Conservation (phyloP, 2,329 filamentous ascomycete genomes). For the Trichoderma koningii region DNA sequence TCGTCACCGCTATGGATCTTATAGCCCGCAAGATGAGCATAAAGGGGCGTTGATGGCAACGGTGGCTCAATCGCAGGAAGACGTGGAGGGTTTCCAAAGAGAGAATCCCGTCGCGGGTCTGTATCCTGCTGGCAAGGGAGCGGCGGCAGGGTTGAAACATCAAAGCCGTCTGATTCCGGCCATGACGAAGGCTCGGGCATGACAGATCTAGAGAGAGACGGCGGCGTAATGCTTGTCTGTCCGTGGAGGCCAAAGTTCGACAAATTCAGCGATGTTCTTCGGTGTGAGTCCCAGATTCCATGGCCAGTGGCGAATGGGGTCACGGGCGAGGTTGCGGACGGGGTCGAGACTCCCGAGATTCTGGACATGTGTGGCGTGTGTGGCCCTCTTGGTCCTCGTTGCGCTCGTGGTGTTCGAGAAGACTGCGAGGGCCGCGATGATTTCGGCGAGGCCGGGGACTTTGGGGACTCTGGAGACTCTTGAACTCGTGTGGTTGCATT, state of each 20-base stretch:
- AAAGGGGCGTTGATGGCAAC: constrained; percentile 38
- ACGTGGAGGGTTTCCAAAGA: constrained; percentile 56
- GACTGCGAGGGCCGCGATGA: neutral
- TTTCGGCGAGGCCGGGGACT: neutral
- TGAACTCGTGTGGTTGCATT: constrained; percentile 59
- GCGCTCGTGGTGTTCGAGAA: neutral
- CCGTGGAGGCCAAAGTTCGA: constrained; percentile 35
- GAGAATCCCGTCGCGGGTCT: constrained; percentile 46
- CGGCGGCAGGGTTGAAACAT: constrained; percentile 43
- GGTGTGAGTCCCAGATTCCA: constrained; percentile 31
- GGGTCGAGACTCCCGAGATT: neutral
- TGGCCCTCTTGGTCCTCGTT: neutral
- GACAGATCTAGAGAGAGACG: constrained; percentile 33
- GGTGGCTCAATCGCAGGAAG: constrained; percentile 56
- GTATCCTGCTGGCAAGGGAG: constrained; percentile 48
- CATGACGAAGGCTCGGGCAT: constrained; percentile 38
- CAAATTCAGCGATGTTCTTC: constrained; percentile 30
- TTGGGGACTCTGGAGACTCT: neutral
- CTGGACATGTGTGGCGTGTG: neutral
- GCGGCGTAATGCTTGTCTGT: constrained; percentile 36
- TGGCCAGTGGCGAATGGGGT: constrained; percentile 46
- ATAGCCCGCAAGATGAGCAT: constrained; percentile 26
- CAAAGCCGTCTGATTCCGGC: constrained; percentile 40
- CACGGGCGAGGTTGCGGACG: neutral
- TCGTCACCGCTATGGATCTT: constrained; percentile 33